Evolutionary conservation across 2,329 filamentous ascomycete genomes (phyloP).

Genomic region (Neoascochyta sp.): DNA sequence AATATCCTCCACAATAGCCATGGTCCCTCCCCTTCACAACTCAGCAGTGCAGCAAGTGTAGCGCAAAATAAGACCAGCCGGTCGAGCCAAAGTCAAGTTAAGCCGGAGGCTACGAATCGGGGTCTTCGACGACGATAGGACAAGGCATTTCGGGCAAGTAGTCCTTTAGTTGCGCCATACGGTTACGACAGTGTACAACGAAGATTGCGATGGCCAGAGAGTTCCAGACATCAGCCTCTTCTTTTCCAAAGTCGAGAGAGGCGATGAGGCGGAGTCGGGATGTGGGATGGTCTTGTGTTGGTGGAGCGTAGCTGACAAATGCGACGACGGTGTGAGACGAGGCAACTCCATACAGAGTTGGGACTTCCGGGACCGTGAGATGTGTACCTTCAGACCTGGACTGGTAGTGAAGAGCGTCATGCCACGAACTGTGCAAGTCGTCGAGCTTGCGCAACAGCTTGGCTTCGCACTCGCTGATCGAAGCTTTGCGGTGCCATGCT

Average conservation of each 20-base stretch:
- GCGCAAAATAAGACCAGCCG: no score
- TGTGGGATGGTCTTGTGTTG: slow-evolving; percentile 21
- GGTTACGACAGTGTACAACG: slow-evolving; percentile 51
- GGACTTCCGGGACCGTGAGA: slow-evolving; percentile 29
- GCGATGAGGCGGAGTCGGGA: slow-evolving; percentile 43
- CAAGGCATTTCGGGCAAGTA: slow-evolving; percentile 24
- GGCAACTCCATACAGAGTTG: slow-evolving; percentile 55
- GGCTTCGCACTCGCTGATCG: slow-evolving; percentile 40
- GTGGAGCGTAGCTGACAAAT: slow-evolving; percentile 49
- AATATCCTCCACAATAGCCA: no score
- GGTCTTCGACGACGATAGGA: slow-evolving; percentile 18
- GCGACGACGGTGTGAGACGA: slow-evolving; percentile 52
- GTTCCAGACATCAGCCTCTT: slow-evolving; percentile 59
- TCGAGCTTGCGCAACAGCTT: slow-evolving; percentile 45
- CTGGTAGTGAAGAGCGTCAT: slow-evolving; percentile 30
- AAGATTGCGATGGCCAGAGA: slow-evolving; percentile 55
- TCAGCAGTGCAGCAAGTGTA: no score
- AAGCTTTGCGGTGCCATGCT: slow-evolving; percentile 39
- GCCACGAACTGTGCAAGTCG: slow-evolving; percentile 44
- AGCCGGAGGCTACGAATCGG: slow-evolving; percentile 13
- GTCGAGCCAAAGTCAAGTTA: no score
- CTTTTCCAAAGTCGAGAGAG: slow-evolving; percentile 52
- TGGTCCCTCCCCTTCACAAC: no score
- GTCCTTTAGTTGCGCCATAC: slow-evolving; percentile 46
- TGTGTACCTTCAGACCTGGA: background rate